Evolutionary conservation across 2,329 filamentous ascomycete genomes (phyloP), one percentile per base, ranked within the genome.

Genomic region (Pyrenophora graminea): DNA sequence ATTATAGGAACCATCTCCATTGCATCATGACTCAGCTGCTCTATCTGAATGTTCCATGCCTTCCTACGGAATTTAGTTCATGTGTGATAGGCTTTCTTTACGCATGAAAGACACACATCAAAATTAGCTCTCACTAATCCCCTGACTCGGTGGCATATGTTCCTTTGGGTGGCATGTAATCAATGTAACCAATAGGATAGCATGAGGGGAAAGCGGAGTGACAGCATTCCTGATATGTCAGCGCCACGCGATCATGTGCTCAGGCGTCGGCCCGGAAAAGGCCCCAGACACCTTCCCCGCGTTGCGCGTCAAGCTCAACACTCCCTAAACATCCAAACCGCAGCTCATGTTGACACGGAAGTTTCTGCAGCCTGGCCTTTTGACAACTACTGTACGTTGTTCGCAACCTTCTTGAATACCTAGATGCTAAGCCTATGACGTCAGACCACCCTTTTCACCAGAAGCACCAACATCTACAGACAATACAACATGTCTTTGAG

Each of bases 401-500:
- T 42, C n/a, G 21, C 8, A 39, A 6, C 25, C 13, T 13, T 34
- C 4, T 4, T 23, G 9, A 92, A 92, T 57, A 62, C 79, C 69
- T 21, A 31, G 0, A 38, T 36, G 18, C 45, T 47, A 27, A 57
- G 46, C 50, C 34, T 27, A 47, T 64, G 63, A 66, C 62, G 63
- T 64, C 58, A 66, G 63, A 46, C 40, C 6, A 13, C 38, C 40
- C 25, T 41, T 31, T 42, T 48, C 27, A 51, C 21, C 21, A 54
- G 36, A 43, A 45, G 19, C 15, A 3, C 27, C 7, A 40, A n/a
- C 32, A 12, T 37, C 9, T 23, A 34, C 17, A 51, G 13, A 25
- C 42, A 8, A 21, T 25, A 55, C 55, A 68, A 18, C 41, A 83
- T 84, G 81, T 77, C 80, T 33, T 68, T 82, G 9, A 70, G 82